Percentiles rank a stretch among this genome's conserved stretches.
These are phyloP conservation scores for Cicer bijugum DNA, from an alignment of 306 rosid genomes.

Conservation along the genomic window DNA sequence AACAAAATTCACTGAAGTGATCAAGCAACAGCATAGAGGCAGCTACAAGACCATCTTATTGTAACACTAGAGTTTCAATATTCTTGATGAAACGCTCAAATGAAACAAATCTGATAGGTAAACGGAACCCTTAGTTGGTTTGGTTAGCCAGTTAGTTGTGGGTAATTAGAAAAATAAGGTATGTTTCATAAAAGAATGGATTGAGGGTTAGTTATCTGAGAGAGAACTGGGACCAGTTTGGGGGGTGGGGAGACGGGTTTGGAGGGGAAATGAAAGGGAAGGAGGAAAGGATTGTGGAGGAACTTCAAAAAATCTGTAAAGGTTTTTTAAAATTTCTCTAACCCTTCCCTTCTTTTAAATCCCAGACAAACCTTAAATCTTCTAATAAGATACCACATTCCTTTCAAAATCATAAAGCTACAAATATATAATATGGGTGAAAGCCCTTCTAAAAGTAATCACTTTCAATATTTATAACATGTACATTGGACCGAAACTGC, in stretches of 20 bases:
- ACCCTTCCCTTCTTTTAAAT: background rate
- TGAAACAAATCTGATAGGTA: slow-evolving; percentile 6
- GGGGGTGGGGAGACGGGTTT: background rate
- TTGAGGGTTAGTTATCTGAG: background rate
- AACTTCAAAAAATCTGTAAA: background rate
- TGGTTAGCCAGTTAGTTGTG: background rate
- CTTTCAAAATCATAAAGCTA: slow-evolving; percentile 14
- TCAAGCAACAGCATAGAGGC: slow-evolving; percentile 7
- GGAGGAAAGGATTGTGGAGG: background rate
- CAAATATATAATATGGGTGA: slow-evolving; percentile 7
- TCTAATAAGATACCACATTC: background rate
- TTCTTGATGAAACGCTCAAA: slow-evolving; percentile 29
- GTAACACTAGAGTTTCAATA: slow-evolving; percentile 21
- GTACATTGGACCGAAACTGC: background rate
- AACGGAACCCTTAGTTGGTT: background rate
- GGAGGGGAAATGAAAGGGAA: background rate
- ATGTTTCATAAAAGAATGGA: background rate
- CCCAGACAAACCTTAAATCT: background rate
- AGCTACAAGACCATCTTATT: slow-evolving; percentile 29
- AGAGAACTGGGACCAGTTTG: background rate
- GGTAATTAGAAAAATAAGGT: background rate
- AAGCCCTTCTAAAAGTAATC: background rate
- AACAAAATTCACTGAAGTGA: background rate
- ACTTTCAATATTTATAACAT: slow-evolving; percentile 13
- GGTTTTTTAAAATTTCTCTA: background rate